Conservation (phyloP, 306 rosid genomes). For the Carpinus viminea region DNA sequence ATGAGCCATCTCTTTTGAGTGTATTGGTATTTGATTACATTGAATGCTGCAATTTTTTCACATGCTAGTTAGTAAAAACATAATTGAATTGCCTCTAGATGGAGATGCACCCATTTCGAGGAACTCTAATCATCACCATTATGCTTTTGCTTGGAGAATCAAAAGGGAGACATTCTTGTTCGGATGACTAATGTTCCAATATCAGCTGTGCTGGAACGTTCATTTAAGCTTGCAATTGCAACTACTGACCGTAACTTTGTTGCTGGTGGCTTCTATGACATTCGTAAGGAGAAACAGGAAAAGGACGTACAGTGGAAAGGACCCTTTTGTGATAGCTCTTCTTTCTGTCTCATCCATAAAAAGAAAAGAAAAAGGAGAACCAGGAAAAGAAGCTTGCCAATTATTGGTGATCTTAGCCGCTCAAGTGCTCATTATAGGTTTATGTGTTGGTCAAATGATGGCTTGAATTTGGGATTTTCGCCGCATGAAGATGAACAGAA, state of each 20-base stretch:
- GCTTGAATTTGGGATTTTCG: neutral
- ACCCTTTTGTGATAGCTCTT: no score
- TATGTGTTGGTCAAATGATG: neutral
- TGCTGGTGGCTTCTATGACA: no score
- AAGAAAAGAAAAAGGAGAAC: neutral
- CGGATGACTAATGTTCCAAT: neutral
- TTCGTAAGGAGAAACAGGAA: neutral
- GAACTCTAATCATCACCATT: neutral
- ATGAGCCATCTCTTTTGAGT: neutral
- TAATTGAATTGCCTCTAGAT: neutral
- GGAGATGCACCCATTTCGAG: conserved; percentile 7
- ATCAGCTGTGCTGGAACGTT: neutral
- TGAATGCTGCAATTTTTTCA: conserved; percentile 3
- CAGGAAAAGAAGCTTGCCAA: neutral
- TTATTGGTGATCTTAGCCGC: neutral
- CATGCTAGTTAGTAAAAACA: neutral
- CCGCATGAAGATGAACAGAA: neutral
- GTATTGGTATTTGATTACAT: neutral
- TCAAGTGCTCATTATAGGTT: neutral
- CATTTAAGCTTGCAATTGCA: neutral
- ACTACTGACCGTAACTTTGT: no score
- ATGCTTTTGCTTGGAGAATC: neutral
- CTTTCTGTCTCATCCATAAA: no score
- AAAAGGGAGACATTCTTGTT: conserved; percentile 1
- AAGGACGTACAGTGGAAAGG: neutral